Conservation (phyloP, 1,139 yeast species). For the Ogataea hybrid region DNA sequence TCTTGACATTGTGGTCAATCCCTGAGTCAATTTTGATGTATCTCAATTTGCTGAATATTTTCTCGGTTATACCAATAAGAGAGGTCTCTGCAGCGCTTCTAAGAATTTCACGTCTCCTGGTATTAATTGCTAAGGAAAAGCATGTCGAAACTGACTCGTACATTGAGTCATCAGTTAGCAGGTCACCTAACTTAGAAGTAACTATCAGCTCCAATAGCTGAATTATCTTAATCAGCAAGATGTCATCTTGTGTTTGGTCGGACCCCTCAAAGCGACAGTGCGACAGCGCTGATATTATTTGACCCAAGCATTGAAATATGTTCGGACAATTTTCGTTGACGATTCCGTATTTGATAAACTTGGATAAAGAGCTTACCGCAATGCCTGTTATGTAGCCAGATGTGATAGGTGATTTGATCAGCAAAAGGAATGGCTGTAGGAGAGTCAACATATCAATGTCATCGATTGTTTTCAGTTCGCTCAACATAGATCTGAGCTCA, state of each 20-base stretch:
- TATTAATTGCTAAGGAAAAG: constrained; percentile 87
- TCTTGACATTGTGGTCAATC: constrained; percentile 30
- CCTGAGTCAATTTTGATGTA: constrained; percentile 51
- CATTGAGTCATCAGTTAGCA: constrained; percentile 76
- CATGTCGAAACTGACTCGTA: constrained; percentile 92
- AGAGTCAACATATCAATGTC: constrained; percentile 71
- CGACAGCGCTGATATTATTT: constrained; percentile 73
- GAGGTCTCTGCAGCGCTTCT: constrained; percentile 90
- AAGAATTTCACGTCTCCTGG: constrained; percentile 85
- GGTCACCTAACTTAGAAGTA: constrained; percentile 58
- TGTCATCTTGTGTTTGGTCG: constrained; percentile 90
- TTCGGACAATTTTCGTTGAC: constrained; percentile 45
- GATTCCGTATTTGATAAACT: constrained; percentile 61
- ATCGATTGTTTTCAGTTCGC: constrained; percentile 51
- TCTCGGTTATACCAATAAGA: constrained; percentile 65
- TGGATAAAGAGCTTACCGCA: constrained; percentile 74
- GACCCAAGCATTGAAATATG: constrained; percentile 53
- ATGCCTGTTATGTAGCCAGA: constrained; percentile 84
- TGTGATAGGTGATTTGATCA: constrained; percentile 82
- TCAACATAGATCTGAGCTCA: constrained; percentile 69
- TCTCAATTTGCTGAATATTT: constrained; percentile 62
- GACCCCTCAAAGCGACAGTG: constrained; percentile 97
- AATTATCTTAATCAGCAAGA: constrained; percentile 81
- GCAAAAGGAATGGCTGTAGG: constrained; percentile 80
- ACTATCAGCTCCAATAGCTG: constrained; percentile 70